These are phyloP conservation scores for Metrosideros polymorpha DNA, from an alignment of 441 rosid genomes.

Conservation along the genomic window DNA sequence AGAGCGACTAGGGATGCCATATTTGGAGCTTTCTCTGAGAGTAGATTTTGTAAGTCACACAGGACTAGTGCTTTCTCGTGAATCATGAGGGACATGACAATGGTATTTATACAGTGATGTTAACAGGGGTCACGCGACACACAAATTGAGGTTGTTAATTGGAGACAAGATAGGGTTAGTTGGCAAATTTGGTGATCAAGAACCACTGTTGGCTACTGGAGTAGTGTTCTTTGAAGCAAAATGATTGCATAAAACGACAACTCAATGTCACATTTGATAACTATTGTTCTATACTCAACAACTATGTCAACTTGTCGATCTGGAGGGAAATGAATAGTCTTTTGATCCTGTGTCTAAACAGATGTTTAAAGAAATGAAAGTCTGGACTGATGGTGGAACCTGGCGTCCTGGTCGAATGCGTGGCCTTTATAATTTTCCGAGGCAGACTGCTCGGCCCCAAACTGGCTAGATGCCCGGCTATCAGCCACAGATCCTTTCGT, in stretches of 20 bases:
- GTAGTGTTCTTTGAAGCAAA: slow-evolving; percentile 35
- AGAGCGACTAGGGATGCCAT: background rate
- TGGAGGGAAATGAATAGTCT: background rate
- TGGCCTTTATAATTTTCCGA: background rate
- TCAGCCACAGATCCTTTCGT: background rate
- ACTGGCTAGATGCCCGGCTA: background rate
- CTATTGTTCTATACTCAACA: background rate
- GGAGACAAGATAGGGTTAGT: background rate
- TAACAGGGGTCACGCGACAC: background rate
- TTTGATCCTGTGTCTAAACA: background rate
- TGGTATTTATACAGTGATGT: background rate
- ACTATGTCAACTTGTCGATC: background rate
- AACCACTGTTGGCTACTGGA: slow-evolving; percentile 29
- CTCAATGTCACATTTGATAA: background rate
- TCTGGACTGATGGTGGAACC: background rate
- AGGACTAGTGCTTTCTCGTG: background rate
- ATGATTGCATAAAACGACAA: background rate
- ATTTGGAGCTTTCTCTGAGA: background rate
- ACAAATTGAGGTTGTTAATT: slow-evolving; percentile 14
- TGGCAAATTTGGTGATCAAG: slow-evolving; percentile 49
- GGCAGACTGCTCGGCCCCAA: background rate
- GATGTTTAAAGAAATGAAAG: background rate
- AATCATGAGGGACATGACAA: background rate
- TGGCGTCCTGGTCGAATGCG: background rate
- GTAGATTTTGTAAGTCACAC: background rate